A percentile compares a stretch with the other conserved stretches of the same genome.
phyloP scores from a whole-genome alignment of 2,329 filamentous ascomycete genomes.

The Aspergillus sclerotialis region DNA sequence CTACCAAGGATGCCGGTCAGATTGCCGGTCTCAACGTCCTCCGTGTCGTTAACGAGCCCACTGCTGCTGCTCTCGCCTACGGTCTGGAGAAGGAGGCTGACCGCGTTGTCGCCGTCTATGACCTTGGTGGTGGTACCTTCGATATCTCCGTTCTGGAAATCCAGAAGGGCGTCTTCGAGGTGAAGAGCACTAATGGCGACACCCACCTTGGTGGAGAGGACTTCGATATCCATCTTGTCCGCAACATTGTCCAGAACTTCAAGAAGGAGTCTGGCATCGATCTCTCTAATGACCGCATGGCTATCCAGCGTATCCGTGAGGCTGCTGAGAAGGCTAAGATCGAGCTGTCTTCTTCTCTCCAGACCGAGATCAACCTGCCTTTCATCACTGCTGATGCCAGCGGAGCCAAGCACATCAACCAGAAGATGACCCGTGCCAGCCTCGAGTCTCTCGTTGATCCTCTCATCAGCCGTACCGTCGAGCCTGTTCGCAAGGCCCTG shows the following conservation, averaged over 20 bases:
- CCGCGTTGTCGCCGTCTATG: conserved; percentile 87
- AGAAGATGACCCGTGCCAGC: conserved; percentile 85
- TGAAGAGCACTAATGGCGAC: conserved; percentile 98
- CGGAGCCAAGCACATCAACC: conserved; percentile 97
- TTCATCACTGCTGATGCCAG: conserved; percentile 97
- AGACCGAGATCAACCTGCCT: conserved; percentile 96
- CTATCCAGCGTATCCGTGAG: conserved; percentile 97
- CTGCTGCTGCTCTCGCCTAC: conserved; percentile 89
- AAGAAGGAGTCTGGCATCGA: conserved; percentile 94
- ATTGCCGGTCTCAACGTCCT: conserved; percentile 94
- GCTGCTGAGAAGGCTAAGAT: conserved; percentile 99
- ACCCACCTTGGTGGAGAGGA: conserved; percentile 98
- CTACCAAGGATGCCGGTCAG: conserved; percentile 95
- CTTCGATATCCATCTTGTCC: conserved; percentile 91
- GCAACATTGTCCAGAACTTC: conserved; percentile 89
- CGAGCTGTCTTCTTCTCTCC: conserved; percentile 86
- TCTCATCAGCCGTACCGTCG: conserved; percentile 76
- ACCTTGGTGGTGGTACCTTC: conserved; percentile 97
- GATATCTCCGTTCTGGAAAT: conserved; percentile 98
- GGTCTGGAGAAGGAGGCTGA: conserved; percentile 93
- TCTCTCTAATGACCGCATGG: conserved; percentile 88
- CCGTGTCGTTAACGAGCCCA: conserved; percentile 97
- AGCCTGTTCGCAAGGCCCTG: conserved; percentile 91
- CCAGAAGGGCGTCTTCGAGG: conserved; percentile 95
- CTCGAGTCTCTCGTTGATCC: conserved; percentile 90